Evolutionary conservation across 306 rosid species (phyloP).

Genomic region (Glycine latifolia): DNA sequence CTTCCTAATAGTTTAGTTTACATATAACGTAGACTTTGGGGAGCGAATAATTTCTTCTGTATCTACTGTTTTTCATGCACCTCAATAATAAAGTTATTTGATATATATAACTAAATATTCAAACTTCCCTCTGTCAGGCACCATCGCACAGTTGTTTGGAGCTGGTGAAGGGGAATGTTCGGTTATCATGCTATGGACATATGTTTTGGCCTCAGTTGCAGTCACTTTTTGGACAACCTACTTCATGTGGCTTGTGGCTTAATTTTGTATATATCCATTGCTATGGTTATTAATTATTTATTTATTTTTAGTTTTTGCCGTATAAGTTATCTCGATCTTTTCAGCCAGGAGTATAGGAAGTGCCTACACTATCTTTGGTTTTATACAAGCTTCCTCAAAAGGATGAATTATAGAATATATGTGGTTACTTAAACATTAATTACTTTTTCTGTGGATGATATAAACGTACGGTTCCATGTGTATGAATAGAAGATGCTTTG

Average conservation of each 20-base stretch:
- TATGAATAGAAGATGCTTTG: too few relatives aligned
- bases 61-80: background rate
- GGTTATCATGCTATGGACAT: conserved; percentile 73
- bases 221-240: conserved; percentile 79
- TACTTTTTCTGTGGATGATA: background rate
- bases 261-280: conserved; percentile 4
- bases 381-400: background rate
- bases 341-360: background rate
- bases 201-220: conserved; percentile 68
- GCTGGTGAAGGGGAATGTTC: conserved; percentile 84
- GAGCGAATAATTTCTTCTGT: background rate
- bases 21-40: background rate
- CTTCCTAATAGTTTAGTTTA: background rate
- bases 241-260: conserved; percentile 75
- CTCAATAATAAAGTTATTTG: too few relatives aligned
- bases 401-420: background rate
- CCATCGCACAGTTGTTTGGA: conserved; percentile 80
- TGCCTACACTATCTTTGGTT: background rate
- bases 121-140: conserved; percentile 50
- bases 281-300: background rate
- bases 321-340: background rate
- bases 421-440: background rate
- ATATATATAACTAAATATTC: background rate
- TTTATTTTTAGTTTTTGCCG: background rate
- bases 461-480: too few relatives aligned